A percentile compares a stretch with the other conserved stretches of the same genome.
Evolutionary conservation across 495 filamentous ascomycete genomes (phyloP).

Genomic region (Geoglossum glabrum): DNA sequence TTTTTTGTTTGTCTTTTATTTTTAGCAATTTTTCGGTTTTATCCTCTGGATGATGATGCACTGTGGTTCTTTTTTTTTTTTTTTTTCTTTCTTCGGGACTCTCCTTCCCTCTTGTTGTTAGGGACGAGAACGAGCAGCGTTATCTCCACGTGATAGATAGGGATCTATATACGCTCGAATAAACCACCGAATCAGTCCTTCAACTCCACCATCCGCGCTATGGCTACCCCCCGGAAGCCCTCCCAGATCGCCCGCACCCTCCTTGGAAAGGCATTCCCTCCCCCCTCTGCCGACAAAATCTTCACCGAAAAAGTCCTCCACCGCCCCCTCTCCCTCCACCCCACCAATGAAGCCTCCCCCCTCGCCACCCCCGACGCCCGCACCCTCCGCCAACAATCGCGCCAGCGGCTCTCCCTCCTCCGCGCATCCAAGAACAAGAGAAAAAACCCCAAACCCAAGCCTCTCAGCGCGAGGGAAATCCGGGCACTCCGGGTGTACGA

Average conservation of each 20-base stretch:
- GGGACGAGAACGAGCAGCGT: too few species aligned
- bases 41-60: neutral
- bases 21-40: neutral
- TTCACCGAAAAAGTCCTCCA: conserved; percentile 65
- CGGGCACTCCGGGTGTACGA: conserved; percentile 51
- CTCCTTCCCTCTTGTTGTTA: too few species aligned
- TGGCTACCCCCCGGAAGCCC: neutral
- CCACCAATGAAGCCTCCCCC: conserved; percentile 34
- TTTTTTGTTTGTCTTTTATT: neutral
- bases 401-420: conserved; percentile 20
- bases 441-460: conserved; percentile 46
- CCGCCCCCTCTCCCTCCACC: conserved; percentile 60
- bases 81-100: too few species aligned
- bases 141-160: too few species aligned
- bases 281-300: conserved; percentile 40
- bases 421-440: too few species aligned
- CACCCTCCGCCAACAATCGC: conserved; percentile 30
- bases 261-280: conserved; percentile 50
- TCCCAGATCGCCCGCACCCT: conserved; percentile 35
- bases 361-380: conserved; percentile 36
- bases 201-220: neutral
- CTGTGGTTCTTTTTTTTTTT: too few species aligned
- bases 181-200: too few species aligned
- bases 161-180: too few species aligned
- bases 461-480: conserved; percentile 64